These are phyloP conservation scores for Parastagonospora avenae DNA, from an alignment of 2,329 filamentous ascomycete species.

Conservation along the genomic window DNA sequence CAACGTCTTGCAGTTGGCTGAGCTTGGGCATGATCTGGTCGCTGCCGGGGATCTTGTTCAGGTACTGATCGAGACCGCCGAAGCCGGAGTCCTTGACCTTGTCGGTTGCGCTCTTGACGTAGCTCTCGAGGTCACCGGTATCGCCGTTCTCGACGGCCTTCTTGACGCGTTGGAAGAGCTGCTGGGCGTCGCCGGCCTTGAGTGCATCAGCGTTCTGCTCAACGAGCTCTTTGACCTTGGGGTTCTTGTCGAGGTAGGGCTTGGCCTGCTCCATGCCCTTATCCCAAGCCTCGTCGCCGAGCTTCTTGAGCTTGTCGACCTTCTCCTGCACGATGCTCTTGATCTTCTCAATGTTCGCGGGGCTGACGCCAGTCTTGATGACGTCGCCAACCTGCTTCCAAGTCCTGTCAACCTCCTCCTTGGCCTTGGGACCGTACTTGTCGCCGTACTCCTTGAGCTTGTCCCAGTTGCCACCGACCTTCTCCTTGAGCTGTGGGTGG, in stretches of 20 bases:
- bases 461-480: slow-evolving; percentile 70
- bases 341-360: slow-evolving; percentile 60
- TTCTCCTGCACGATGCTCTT: slow-evolving; percentile 72
- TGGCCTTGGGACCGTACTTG: slow-evolving; percentile 74
- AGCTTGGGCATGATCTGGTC: slow-evolving; percentile 70
- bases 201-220: slow-evolving; percentile 72
- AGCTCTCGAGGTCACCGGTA: slow-evolving; percentile 63
- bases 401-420: slow-evolving; percentile 75
- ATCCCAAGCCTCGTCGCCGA: slow-evolving; percentile 74
- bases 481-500: slow-evolving; percentile 74
- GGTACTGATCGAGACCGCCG: slow-evolving; percentile 63
- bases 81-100: slow-evolving; percentile 62
- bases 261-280: slow-evolving; percentile 73
- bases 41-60: slow-evolving; percentile 69
- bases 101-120: slow-evolving; percentile 63
- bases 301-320: slow-evolving; percentile 66
- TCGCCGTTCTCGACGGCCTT: slow-evolving; percentile 67
- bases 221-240: slow-evolving; percentile 73
- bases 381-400: slow-evolving; percentile 71
- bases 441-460: slow-evolving; percentile 73
- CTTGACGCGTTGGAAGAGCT: slow-evolving; percentile 68
- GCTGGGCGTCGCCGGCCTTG: slow-evolving; percentile 68
- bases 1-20: slow-evolving; percentile 66
- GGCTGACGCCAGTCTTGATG: slow-evolving; percentile 64
- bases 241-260: slow-evolving; percentile 75